Evolutionary conservation across 2,329 filamentous ascomycete genomes (phyloP), one percentile per base, ranked within the genome.

Genomic region (Capronia coronata): DNA sequence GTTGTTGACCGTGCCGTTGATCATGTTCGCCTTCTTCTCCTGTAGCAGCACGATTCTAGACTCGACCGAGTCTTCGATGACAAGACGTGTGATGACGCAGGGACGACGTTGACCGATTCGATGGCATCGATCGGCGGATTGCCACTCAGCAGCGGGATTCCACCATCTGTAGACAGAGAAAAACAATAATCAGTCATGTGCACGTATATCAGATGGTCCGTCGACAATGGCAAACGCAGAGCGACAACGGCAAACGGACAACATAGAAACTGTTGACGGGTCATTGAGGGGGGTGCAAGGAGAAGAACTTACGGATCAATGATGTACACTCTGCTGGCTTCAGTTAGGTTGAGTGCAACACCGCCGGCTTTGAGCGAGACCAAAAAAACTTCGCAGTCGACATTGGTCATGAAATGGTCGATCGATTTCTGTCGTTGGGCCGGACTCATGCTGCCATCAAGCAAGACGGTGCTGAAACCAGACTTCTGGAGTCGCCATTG

Each of bases 141-240:
- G 93, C 93, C 93, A 98, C 71, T 98, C 93, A 0, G 91, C 91
- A n/a, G 90, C 90, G n/a, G 93, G 93, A 61, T 97, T 97, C 93
- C 93, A 98, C 93, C 93, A 97, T 60, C 86, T 89, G 59, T 29
- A 5, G 2, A 11, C n/a, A 54, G 25, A 51, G 21, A 3, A 22
- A n/a, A 9, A n/a, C 3, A 7, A 3, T 6, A n/a, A 11, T 32
- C n/a, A 32, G 29, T 32, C 29, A 32, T 3, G n/a, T n/a, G n/a
- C n/a, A n/a, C n/a, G n/a, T n/a, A n/a, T n/a, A n/a, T n/a, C n/a
- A n/a, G n/a, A n/a, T n/a, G n/a, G n/a, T n/a, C n/a, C n/a, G n/a
- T n/a, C n/a, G n/a, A n/a, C n/a, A n/a, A n/a, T n/a, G n/a, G n/a
- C n/a, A n/a, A n/a, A n/a, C n/a, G n/a, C n/a, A n/a, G n/a, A n/a